phyloP scores from a whole-genome alignment of 371 early-diverging fungal genomes.

The Actinomucor elegans region DNA sequence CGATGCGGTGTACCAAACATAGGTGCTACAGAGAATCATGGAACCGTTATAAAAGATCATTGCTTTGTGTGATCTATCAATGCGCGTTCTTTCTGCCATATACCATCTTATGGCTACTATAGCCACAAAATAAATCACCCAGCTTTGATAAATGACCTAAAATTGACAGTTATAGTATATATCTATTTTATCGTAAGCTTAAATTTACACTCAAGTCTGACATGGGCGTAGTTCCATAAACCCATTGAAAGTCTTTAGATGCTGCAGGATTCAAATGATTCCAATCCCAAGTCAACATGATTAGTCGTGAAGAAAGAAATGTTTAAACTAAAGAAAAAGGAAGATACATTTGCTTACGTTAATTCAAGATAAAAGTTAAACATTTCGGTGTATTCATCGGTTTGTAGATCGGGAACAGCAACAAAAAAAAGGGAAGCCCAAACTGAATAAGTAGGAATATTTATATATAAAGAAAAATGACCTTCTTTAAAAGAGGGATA shows the following conservation, averaged over 20 bases:
- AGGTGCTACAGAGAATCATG: conserved; percentile 3
- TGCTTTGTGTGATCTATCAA: conserved; percentile 3
- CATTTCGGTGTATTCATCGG: neutral
- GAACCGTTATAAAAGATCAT: conserved; percentile 7
- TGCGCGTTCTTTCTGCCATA: conserved; percentile 23
- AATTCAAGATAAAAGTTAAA: neutral
- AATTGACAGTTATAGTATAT: neutral
- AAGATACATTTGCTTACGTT: neutral
- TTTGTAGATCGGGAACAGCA: no score
- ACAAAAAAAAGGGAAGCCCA: neutral
- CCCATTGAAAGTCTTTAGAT: conserved; percentile 15
- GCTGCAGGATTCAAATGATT: conserved; percentile 1
- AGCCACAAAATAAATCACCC: conserved; percentile 19
- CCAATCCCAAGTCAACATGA: neutral
- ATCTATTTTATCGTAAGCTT: neutral
- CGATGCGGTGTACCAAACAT: conserved; percentile 3
- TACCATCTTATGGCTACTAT: conserved; percentile 22
- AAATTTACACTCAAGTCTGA: conserved; percentile 15
- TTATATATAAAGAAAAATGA: no score
- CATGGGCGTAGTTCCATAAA: conserved; percentile 20
- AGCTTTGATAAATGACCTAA: conserved; percentile 15
- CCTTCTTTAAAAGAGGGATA: neutral
- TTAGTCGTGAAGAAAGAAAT: no score
- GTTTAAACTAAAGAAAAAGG: neutral
- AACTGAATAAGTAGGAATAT: no score